These are phyloP conservation scores for Geotrichum macrosporum DNA, from an alignment of 1,139 yeast genomes.

Conservation along the genomic window DNA sequence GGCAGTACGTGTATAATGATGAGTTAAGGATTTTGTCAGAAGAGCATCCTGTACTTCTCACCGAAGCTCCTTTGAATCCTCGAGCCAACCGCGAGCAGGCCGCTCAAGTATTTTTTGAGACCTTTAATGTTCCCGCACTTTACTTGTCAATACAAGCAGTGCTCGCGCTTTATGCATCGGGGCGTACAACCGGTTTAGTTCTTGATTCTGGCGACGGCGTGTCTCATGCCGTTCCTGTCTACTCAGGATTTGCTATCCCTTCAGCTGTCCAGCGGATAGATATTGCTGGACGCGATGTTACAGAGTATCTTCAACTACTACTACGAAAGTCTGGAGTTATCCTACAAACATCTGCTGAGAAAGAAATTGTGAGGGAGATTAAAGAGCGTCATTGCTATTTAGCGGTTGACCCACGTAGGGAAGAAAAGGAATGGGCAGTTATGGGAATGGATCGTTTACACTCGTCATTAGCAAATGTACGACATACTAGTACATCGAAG, in stretches of 20 bases:
- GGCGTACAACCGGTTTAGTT: conserved; percentile 99
- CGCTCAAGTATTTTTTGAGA: conserved; percentile 98
- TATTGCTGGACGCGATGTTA: conserved; percentile 99
- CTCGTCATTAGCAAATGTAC: neutral
- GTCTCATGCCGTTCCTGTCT: conserved; percentile 99
- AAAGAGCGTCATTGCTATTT: conserved; percentile 98
- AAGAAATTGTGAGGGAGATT: conserved; percentile 99
- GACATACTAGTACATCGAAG: conserved; percentile 4
- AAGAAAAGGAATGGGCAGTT: conserved; percentile 53
- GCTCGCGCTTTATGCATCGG: conserved; percentile 94
- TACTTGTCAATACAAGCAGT: conserved; percentile 99
- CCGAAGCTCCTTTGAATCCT: conserved; percentile 99
- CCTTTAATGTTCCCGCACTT: conserved; percentile 98
- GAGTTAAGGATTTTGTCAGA: conserved; percentile 98
- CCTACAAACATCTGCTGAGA: conserved; percentile 98
- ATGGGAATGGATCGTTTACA: conserved; percentile 19
- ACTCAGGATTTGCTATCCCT: conserved; percentile 99
- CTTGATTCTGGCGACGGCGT: conserved; percentile 99
- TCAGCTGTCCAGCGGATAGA: conserved; percentile 98
- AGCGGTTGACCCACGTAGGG: conserved; percentile 68
- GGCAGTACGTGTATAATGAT: conserved; percentile 98
- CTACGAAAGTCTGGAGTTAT: conserved; percentile 98
- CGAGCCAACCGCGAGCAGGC: conserved; percentile 99
- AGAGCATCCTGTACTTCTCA: conserved; percentile 96
- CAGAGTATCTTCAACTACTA: conserved; percentile 98